A percentile compares a stretch with the other conserved stretches of the same genome.
phyloP scores from a whole-genome alignment of 495 filamentous ascomycete species.

The Daldinia loculata region DNA sequence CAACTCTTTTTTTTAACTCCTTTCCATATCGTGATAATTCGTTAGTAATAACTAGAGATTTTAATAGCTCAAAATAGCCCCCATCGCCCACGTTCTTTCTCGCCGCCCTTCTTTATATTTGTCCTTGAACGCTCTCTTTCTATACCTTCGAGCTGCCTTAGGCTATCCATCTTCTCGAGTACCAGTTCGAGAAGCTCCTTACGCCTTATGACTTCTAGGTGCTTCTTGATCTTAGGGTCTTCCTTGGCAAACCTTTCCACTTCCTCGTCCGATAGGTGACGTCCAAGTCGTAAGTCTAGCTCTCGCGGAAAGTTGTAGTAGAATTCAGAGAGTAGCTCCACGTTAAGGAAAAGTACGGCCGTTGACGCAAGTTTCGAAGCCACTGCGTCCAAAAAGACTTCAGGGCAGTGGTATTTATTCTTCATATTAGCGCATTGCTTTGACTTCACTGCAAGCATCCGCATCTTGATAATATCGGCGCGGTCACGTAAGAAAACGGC shows the following conservation, averaged over 20 bases:
- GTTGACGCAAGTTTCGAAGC: conserved; percentile 94
- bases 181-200: conserved; percentile 95
- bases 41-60: conserved; percentile 20
- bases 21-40: conserved; percentile 32
- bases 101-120: conserved; percentile 29
- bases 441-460: conserved; percentile 82
- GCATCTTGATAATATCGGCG: conserved; percentile 87
- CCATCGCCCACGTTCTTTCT: conserved; percentile 48
- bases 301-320: conserved; percentile 97
- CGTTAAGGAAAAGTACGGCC: conserved; percentile 96
- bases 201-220: conserved; percentile 88
- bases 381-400: conserved; percentile 96
- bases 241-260: conserved; percentile 91
- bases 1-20: conserved; percentile 36
- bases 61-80: conserved; percentile 45
- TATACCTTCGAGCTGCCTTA: conserved; percentile 75
- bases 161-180: conserved; percentile 89
- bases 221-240: conserved; percentile 84
- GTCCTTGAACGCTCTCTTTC: conserved; percentile 40
- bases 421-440: conserved; percentile 82
- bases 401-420: conserved; percentile 96
- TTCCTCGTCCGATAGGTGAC: conserved; percentile 77
- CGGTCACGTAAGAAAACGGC: conserved; percentile 92
- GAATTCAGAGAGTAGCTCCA: conserved; percentile 95
- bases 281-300: conserved; percentile 85